phyloP scores from a whole-genome alignment of 306 rosid genomes.

The Datisca glomerata region DNA sequence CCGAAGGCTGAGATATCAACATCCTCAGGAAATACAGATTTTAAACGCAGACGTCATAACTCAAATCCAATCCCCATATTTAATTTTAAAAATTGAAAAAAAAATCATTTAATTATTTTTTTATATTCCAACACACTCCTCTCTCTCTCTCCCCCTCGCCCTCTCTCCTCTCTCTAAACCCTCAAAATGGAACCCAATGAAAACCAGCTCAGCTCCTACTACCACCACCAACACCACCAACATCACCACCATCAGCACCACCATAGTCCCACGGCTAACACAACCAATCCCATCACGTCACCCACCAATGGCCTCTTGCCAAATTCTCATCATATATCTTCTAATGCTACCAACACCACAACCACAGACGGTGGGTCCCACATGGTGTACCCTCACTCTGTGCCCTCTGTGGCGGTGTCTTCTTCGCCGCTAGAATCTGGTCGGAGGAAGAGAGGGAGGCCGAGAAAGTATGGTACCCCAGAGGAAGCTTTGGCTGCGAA shows the following conservation, averaged over 20 bases:
- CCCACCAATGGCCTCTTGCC: constrained; percentile 63
- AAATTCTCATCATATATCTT: constrained; percentile 8
- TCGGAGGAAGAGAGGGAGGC: constrained; percentile 84
- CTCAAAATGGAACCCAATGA: constrained; percentile 86
- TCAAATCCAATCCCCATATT: neutral
- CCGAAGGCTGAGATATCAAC: too few relatives aligned
- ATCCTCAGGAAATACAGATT: too few relatives aligned
- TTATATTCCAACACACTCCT: constrained; percentile 23
- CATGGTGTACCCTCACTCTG: constrained; percentile 62
- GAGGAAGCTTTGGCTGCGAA: constrained; percentile 85
- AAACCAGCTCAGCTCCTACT: constrained; percentile 76
- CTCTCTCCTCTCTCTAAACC: constrained; percentile 33
- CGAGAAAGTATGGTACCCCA: constrained; percentile 78
- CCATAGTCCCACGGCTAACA: constrained; percentile 24
- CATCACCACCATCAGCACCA: constrained; percentile 15
- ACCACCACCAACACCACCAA: constrained; percentile 21
- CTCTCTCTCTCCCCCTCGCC: constrained; percentile 10
- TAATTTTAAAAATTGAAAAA: constrained; percentile 14
- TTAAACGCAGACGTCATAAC: too few relatives aligned
- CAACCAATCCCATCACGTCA: constrained; percentile 14
- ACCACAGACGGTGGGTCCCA: constrained; percentile 39
- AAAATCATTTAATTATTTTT: constrained; percentile 4
- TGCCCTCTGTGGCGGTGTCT: constrained; percentile 49
- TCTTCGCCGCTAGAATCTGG: constrained; percentile 48
- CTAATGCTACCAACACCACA: neutral